These are phyloP conservation scores for Stipa capillata DNA, from an alignment of 176 grass and related monocot species.

Conservation along the genomic window DNA sequence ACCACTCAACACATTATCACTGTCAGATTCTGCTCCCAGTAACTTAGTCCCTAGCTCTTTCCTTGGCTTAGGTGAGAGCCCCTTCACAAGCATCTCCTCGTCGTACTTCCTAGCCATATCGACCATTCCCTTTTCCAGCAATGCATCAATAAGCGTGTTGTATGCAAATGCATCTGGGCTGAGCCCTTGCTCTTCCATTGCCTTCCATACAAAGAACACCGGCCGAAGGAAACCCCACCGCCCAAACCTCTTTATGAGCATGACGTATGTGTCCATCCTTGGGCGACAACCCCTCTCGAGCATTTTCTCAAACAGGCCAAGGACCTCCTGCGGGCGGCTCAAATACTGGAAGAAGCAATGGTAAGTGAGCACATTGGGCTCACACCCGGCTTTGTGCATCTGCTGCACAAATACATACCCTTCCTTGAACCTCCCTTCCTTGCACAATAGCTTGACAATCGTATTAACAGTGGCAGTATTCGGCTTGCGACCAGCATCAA, in stretches of 20 bases:
- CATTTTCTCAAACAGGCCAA: constrained; percentile 82
- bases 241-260: constrained; percentile 95
- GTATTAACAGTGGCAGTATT: constrained; percentile 66
- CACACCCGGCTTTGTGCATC: constrained; percentile 54
- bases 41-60: constrained; percentile 49
- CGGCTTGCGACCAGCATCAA: constrained; percentile 53
- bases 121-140: constrained; percentile 80
- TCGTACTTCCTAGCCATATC: constrained; percentile 84
- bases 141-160: constrained; percentile 67
- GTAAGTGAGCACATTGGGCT: constrained; percentile 70
- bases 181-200: constrained; percentile 66
- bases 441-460: constrained; percentile 70
- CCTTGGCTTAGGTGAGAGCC: constrained; percentile 75
- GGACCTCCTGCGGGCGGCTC: constrained; percentile 66
- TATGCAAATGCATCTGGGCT: constrained; percentile 86
- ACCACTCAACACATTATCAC: constrained; percentile 27
- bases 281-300: constrained; percentile 46
- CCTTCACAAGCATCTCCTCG: constrained; percentile 69
- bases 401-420: constrained; percentile 61
- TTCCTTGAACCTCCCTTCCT: constrained; percentile 78
- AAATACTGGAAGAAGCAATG: constrained; percentile 92
- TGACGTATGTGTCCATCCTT: constrained; percentile 91
- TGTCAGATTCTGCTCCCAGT: constrained; percentile 29
- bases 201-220: constrained; percentile 62
- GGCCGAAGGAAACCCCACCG: constrained; percentile 86